phyloP scores from a whole-genome alignment of 176 grass and related monocot species.

The Elymus sibiricus region DNA sequence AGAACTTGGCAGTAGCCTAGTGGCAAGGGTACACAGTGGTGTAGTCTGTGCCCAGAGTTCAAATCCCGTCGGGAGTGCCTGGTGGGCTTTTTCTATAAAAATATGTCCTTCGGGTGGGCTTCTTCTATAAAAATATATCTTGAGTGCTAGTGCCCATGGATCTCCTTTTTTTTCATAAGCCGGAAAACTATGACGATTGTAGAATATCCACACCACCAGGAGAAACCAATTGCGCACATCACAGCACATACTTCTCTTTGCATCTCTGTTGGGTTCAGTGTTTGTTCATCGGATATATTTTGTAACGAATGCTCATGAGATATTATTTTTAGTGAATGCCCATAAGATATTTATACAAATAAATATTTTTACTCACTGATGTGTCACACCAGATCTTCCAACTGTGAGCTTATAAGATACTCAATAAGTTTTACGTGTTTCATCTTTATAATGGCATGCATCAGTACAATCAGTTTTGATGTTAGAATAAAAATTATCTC shows the following conservation, averaged over 20 bases:
- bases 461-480: too few species aligned
- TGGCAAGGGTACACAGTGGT: too few species aligned
- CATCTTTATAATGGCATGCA: not conserved
- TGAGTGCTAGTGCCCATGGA: too few species aligned
- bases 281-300: not conserved
- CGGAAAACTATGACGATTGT: too few species aligned
- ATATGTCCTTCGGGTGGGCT: too few species aligned
- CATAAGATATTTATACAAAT: not conserved
- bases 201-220: not conserved
- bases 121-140: too few species aligned
- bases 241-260: not conserved
- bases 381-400: not conserved
- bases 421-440: not conserved
- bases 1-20: too few species aligned
- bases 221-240: not conserved
- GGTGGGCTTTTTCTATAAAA: too few species aligned
- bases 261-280: not conserved
- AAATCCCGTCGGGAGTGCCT: too few species aligned
- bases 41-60: too few species aligned
- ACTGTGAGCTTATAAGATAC: not conserved
- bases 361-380: not conserved
- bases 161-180: too few species aligned
- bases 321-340: not conserved
- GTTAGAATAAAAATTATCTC: too few species aligned
- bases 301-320: not conserved